Evolutionary conservation across 441 rosid species (phyloP).

Genomic region (Pelargonium citronellum): DNA sequence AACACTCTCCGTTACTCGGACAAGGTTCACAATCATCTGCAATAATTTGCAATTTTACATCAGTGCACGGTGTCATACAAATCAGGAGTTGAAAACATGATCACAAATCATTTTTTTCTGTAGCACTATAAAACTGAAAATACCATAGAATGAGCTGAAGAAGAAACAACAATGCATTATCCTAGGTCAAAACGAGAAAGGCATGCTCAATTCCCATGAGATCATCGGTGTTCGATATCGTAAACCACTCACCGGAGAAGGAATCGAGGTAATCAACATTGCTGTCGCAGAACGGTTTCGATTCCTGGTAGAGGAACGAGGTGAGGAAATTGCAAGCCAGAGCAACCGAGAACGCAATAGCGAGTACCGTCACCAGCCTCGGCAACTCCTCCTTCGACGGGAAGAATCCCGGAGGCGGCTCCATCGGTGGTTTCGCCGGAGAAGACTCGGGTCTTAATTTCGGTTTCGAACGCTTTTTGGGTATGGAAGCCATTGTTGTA

Average conservation of each 20-base stretch:
- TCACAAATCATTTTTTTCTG: background rate
- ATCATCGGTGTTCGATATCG: background rate
- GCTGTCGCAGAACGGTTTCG: conserved; percentile 56
- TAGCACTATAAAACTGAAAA: background rate
- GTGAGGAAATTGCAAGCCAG: conserved; percentile 48
- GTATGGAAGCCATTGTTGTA: conserved; percentile 34
- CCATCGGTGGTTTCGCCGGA: conserved; percentile 30
- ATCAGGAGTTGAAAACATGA: background rate
- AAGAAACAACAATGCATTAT: background rate
- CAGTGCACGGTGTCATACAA: background rate
- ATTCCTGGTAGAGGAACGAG: conserved; percentile 23
- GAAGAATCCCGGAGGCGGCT: conserved; percentile 56
- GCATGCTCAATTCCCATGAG: background rate
- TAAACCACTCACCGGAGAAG: conserved; percentile 38
- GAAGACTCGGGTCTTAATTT: conserved; percentile 24
- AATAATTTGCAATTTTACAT: conserved; percentile 3
- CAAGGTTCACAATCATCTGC: conserved; percentile 76
- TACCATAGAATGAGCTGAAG: background rate
- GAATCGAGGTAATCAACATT: conserved; percentile 33
- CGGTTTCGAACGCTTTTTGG: conserved; percentile 44
- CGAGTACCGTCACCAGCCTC: conserved; percentile 44
- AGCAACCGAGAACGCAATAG: conserved; percentile 56
- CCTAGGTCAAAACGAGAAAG: background rate
- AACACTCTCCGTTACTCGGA: conserved; percentile 59
- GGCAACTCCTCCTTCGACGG: conserved; percentile 59